Percentiles rank a stretch among this genome's conserved stretches.
These are phyloP conservation scores for Aspergillus saccharolyticus DNA, from an alignment of 495 filamentous ascomycete genomes.

Conservation along the genomic window DNA sequence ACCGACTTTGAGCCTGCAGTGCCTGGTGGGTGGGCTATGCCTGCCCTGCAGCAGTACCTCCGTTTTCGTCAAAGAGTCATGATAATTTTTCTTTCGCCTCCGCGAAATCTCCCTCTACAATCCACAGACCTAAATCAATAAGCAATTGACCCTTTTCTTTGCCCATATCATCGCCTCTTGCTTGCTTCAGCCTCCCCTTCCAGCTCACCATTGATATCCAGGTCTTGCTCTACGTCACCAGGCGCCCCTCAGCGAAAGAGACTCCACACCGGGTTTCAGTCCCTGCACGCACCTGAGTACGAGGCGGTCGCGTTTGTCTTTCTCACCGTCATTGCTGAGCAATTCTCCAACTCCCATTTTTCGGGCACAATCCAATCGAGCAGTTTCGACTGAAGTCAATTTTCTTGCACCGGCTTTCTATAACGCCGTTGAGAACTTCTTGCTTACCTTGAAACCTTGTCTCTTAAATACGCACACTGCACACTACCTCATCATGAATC, in stretches of 20 bases:
- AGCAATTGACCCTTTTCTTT: not conserved
- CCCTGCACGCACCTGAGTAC: no score
- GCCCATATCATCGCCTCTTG: not conserved
- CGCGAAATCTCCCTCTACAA: not conserved
- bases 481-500: slow-evolving; percentile 12
- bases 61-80: not conserved
- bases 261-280: not conserved
- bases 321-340: not conserved
- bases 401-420: not conserved
- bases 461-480: not conserved
- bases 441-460: not conserved
- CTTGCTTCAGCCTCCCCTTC: not conserved
- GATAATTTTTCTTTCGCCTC: not conserved
- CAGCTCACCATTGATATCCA: not conserved
- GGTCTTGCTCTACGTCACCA: not conserved
- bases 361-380: no score
- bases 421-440: not conserved
- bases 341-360: no score
- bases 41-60: no score
- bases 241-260: not conserved
- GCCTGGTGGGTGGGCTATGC: no score
- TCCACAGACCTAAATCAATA: no score
- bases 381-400: not conserved
- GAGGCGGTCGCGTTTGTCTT: not conserved
- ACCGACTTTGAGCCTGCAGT: not conserved